Percentiles rank a stretch among this genome's conserved stretches.
phyloP scores from a whole-genome alignment of 495 filamentous ascomycete species.

The Xylaria grammica region DNA sequence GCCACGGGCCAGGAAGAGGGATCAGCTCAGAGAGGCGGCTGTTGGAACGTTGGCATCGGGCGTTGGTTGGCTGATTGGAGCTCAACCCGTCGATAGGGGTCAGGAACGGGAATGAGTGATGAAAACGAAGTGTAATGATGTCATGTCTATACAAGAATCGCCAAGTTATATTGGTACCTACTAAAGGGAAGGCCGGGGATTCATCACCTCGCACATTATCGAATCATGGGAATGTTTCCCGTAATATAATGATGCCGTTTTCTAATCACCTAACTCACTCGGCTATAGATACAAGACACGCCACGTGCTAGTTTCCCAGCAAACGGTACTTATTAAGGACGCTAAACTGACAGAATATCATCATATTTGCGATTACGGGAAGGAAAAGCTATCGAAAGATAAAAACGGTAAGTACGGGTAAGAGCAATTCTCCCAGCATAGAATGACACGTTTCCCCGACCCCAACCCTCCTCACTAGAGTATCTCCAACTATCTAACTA shows the following conservation, averaged over 20 bases:
- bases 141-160: background rate
- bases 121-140: conserved; percentile 13
- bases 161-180: background rate
- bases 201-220: background rate
- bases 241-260: too few relatives aligned
- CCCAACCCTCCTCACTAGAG: too few relatives aligned
- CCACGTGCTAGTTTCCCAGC: too few relatives aligned
- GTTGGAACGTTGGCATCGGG: conserved; percentile 75
- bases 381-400: conserved; percentile 12
- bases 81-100: conserved; percentile 46
- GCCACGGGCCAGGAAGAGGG: conserved; percentile 72
- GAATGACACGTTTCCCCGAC: too few relatives aligned
- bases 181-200: background rate
- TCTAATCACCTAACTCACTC: too few relatives aligned
- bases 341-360: background rate
- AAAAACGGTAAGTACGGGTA: background rate
- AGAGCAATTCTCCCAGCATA: background rate
- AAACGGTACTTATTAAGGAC: too few relatives aligned
- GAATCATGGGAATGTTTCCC: background rate
- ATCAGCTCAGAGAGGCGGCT: conserved; percentile 80
- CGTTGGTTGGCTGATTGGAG: conserved; percentile 84
- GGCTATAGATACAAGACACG: too few relatives aligned
- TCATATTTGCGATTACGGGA: conserved; percentile 5
- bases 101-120: conserved; percentile 23
- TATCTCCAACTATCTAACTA: too few relatives aligned